Evolutionary conservation across 148 eudicot species (phyloP).

Genomic region (Vaccinium vitisidaea): DNA sequence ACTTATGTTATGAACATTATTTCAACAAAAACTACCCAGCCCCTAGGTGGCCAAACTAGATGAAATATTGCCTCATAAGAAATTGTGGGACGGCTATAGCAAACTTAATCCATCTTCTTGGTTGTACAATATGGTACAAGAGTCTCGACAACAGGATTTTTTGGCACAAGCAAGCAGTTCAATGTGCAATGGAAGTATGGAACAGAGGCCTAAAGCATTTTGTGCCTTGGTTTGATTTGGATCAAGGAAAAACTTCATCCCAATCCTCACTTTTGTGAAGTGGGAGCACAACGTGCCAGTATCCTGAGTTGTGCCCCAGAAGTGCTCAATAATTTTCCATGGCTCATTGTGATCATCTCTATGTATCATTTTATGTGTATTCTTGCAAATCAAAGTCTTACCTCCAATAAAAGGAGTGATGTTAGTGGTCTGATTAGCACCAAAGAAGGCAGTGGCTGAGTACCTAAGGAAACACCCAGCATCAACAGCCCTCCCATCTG

Average conservation of each 20-base stretch:
- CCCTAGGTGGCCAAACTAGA: too few species aligned
- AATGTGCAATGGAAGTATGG: too few species aligned
- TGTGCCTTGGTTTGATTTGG: too few species aligned
- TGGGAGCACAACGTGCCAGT: neutral
- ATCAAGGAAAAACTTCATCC: neutral
- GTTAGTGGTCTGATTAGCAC: slow-evolving; percentile 39
- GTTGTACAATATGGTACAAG: neutral
- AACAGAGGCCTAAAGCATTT: too few species aligned
- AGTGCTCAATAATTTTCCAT: neutral
- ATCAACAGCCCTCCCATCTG: slow-evolving; percentile 39
- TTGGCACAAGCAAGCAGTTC: neutral
- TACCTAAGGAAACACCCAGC: slow-evolving; percentile 43
- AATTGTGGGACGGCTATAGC: too few species aligned
- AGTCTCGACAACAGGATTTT: neutral
- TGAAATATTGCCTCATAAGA: too few species aligned
- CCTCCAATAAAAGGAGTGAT: slow-evolving; percentile 36
- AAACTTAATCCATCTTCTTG: too few species aligned
- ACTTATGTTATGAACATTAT: neutral
- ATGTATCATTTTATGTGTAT: neutral
- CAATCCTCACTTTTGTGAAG: neutral
- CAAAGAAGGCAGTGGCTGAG: slow-evolving; percentile 33
- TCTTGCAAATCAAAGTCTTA: neutral
- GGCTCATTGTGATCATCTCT: neutral
- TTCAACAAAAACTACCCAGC: too few species aligned
- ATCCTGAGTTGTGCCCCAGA: neutral